Evolutionary conservation across 768 basidiomycete species (phyloP).

Genomic region (Tricholoma furcatifolium): DNA sequence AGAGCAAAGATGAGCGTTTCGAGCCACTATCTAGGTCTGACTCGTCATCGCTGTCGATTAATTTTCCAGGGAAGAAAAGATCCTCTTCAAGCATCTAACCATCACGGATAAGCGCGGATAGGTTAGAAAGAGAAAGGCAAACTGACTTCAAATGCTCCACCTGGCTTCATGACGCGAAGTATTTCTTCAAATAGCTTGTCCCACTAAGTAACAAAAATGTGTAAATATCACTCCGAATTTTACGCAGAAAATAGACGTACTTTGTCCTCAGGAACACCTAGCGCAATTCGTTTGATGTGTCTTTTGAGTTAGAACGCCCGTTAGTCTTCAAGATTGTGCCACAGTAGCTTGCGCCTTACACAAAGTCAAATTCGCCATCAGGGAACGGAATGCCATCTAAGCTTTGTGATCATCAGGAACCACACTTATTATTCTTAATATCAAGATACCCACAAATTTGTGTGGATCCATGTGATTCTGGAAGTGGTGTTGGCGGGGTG

Average conservation of each 20-base stretch:
- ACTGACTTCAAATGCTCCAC: conserved; percentile 66
- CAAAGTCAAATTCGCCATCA: conserved; percentile 73
- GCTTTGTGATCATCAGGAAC: conserved; percentile 30
- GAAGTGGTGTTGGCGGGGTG: conserved; percentile 67
- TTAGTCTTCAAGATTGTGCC: conserved; percentile 7
- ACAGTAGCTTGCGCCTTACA: conserved; percentile 43
- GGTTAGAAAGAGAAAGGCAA: neutral
- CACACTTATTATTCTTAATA: neutral
- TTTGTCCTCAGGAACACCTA: conserved; percentile 76
- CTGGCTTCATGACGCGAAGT: conserved; percentile 68
- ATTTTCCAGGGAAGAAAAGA: conserved; percentile 64
- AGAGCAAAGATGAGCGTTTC: conserved; percentile 19
- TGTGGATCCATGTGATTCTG: conserved; percentile 70
- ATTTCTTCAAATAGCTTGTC: conserved; percentile 68
- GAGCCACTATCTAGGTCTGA: conserved; percentile 24
- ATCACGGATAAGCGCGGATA: neutral
- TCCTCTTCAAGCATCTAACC: conserved; percentile 71
- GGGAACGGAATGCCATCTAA: conserved; percentile 69
- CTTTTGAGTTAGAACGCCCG: conserved; percentile 29
- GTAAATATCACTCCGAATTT: neutral
- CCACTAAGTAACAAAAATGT: conserved; percentile 44
- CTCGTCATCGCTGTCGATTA: conserved; percentile 33
- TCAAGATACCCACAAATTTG: conserved; percentile 57
- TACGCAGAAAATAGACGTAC: conserved; percentile 30
- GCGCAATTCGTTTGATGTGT: conserved; percentile 68